These are phyloP conservation scores for Purshia tridentata DNA, from an alignment of 306 rosid species.

Conservation along the genomic window DNA sequence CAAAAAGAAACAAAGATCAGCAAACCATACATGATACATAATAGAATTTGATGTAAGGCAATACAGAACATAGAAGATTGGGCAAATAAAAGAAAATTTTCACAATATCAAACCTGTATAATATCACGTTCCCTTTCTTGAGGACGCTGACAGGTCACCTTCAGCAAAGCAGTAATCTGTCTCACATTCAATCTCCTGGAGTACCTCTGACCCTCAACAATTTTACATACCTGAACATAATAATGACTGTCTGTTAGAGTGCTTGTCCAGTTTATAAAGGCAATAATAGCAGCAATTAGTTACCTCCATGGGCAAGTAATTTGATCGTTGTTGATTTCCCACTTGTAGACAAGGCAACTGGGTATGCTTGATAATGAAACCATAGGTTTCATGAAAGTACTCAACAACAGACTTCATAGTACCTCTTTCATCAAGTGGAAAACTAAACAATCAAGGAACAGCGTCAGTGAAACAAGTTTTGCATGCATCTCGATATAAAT, in stretches of 20 bases:
- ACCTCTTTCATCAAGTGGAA: constrained; percentile 90
- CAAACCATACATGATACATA: background rate
- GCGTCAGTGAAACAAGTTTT: constrained; percentile 13
- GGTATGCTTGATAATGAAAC: constrained; percentile 70
- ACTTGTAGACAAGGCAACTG: constrained; percentile 98
- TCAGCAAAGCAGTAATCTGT: constrained; percentile 84
- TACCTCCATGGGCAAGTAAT: constrained; percentile 99
- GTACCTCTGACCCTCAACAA: constrained; percentile 92
- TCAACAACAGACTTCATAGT: constrained; percentile 91
- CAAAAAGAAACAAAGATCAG: background rate
- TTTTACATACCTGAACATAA: constrained; percentile 79
- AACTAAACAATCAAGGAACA: constrained; percentile 42
- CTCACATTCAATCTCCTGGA: constrained; percentile 78
- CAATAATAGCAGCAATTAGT: background rate
- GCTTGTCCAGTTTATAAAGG: background rate
- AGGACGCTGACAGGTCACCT: constrained; percentile 95
- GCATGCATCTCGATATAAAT: background rate
- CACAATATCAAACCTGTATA: constrained; percentile 53
- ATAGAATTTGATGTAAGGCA: background rate
- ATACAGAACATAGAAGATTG: background rate
- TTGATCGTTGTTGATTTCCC: constrained; percentile 85
- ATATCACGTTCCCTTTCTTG: constrained; percentile 77
- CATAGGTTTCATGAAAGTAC: constrained; percentile 82
- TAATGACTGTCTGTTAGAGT: constrained; percentile 21
- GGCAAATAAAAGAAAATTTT: background rate